These are phyloP conservation scores for Wickerhamiella bombiphila DNA, from an alignment of 805 yeast genomes.

Conservation along the genomic window DNA sequence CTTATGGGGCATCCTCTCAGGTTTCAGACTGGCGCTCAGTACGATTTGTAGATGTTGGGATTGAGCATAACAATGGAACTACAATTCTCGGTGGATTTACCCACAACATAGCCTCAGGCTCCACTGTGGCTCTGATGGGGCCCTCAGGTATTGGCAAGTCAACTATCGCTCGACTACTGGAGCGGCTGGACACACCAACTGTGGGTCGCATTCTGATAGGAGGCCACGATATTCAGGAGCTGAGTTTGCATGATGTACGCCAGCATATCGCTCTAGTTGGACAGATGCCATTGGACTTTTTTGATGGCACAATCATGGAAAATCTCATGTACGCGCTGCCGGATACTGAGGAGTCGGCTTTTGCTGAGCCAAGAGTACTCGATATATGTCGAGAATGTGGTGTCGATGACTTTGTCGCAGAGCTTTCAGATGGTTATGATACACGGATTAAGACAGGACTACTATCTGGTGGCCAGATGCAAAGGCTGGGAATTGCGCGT, in stretches of 20 bases:
- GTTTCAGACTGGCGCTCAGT: constrained; percentile 7
- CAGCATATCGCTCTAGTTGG: constrained; percentile 50
- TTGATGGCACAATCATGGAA: constrained; percentile 58
- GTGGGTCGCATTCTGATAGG: constrained; percentile 31
- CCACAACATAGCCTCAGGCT: constrained; percentile 31
- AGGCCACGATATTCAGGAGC: constrained; percentile 32
- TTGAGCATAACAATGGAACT: constrained; percentile 10
- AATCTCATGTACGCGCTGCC: constrained; percentile 31
- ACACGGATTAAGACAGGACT: constrained; percentile 38
- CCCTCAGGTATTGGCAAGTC: constrained; percentile 89
- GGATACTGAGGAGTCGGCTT: not conserved
- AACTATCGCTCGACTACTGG: constrained; percentile 45
- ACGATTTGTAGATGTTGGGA: constrained; percentile 7
- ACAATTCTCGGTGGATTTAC: constrained; percentile 30
- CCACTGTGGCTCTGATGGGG: constrained; percentile 59
- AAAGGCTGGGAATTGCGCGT: constrained; percentile 70
- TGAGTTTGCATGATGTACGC: constrained; percentile 38
- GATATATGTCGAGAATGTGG: constrained; percentile 31
- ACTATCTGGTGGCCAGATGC: constrained; percentile 85
- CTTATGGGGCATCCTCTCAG: not conserved
- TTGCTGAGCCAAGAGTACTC: not conserved
- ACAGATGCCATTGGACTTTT: constrained; percentile 50
- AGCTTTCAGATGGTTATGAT: constrained; percentile 42
- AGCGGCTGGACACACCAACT: constrained; percentile 35
- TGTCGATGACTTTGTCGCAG: constrained; percentile 37